These are phyloP conservation scores for Talaromyces sp. DNA, from an alignment of 2,329 filamentous ascomycete species.

Conservation along the genomic window DNA sequence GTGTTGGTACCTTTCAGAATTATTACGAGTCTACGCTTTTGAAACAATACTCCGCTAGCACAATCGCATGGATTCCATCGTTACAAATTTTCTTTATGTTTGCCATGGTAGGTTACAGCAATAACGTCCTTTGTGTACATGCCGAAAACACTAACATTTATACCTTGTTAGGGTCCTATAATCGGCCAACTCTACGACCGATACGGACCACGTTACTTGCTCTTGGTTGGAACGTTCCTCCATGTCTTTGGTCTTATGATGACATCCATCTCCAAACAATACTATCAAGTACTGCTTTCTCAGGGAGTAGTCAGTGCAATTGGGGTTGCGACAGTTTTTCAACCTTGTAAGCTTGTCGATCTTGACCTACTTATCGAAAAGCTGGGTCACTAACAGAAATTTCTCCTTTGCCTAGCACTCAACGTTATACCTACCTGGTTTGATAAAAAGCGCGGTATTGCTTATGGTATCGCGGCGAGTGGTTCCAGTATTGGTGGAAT, in stretches of 20 bases:
- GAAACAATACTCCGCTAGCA: constrained; percentile 47
- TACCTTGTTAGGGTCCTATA: constrained; percentile 24
- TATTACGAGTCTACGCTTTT: constrained; percentile 54
- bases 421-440: constrained; percentile 63
- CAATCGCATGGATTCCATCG: constrained; percentile 58
- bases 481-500: constrained; percentile 58
- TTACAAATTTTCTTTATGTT: constrained; percentile 57
- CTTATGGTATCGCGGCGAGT: constrained; percentile 53
- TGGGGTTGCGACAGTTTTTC: constrained; percentile 45
- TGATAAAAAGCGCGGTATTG: constrained; percentile 49
- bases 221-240: constrained; percentile 50
- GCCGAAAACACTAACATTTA: neutral
- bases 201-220: constrained; percentile 56
- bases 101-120: constrained; percentile 25
- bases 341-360: constrained; percentile 31
- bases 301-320: constrained; percentile 54
- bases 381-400: constrained; percentile 40
- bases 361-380: constrained; percentile 26
- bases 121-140: neutral
- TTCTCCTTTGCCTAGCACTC: constrained; percentile 38
- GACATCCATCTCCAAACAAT: constrained; percentile 51
- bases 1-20: constrained; percentile 55
- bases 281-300: constrained; percentile 56
- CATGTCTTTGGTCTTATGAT: constrained; percentile 60
- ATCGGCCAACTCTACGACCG: constrained; percentile 60